Conservation (phyloP, 1,139 yeast genomes). For the Diutina neorugosa region DNA sequence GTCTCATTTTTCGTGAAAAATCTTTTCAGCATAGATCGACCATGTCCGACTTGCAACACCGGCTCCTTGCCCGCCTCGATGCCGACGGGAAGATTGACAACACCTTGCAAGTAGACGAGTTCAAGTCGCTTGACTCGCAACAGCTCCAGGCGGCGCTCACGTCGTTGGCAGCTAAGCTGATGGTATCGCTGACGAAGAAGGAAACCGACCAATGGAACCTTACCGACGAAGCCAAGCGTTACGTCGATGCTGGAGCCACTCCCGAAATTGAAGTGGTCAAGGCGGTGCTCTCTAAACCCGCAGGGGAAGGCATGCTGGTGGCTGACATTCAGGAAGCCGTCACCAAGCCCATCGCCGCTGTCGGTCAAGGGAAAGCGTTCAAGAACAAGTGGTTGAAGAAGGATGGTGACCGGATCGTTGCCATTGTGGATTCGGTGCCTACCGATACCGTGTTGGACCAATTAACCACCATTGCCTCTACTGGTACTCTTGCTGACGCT, state of each 20-base stretch:
- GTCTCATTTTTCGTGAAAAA: not conserved
- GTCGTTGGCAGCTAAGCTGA: conserved; percentile 74
- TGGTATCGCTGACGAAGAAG: conserved; percentile 62
- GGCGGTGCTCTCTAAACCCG: conserved; percentile 63
- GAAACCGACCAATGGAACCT: conserved; percentile 71
- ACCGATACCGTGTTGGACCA: conserved; percentile 57
- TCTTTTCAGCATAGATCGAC: not conserved
- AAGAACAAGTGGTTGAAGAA: conserved; percentile 94
- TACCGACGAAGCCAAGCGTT: conserved; percentile 74
- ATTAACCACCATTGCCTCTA: conserved; percentile 43
- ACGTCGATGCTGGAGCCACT: conserved; percentile 73
- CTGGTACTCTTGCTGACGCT: conserved; percentile 46
- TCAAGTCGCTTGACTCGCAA: conserved; percentile 24
- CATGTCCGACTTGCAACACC: conserved; percentile 47
- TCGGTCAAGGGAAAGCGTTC: conserved; percentile 98
- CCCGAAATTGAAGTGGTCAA: conserved; percentile 64
- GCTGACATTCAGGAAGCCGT: conserved; percentile 58
- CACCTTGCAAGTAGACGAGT: conserved; percentile 45
- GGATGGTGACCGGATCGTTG: conserved; percentile 67
- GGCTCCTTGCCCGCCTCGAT: conserved; percentile 51
- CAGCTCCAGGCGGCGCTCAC: conserved; percentile 62
- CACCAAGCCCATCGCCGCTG: conserved; percentile 72
- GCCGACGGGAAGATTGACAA: conserved; percentile 41
- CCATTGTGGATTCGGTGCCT: conserved; percentile 42
- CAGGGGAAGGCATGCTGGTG: conserved; percentile 53